Base-by-base conservation (phyloP, 2,329 filamentous ascomycete genomes). In the Phaeosphaeriaceae sp. region DNA sequence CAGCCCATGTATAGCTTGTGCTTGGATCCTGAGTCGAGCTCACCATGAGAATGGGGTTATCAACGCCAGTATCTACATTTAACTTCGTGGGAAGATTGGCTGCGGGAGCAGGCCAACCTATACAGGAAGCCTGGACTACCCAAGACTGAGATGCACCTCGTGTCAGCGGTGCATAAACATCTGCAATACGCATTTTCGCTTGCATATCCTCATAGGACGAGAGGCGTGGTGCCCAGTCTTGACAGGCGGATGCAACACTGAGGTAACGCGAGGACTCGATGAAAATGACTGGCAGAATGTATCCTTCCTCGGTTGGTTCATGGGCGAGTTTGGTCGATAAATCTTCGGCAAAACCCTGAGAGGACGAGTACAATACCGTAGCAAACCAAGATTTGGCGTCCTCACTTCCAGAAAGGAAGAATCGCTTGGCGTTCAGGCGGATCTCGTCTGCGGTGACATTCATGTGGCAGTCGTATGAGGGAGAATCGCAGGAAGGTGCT, bases 1-100 rank as follows among this genome's bases (percentile, higher is more conserved):
- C 30, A 11, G 64, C 66, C 56, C 73, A 49, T 67, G 68, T 47
- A 52, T 77, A 76, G 23, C 74, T 73, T 1, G 80, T 81, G 32
- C 71, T 74, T 1, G 81, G 80, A 64, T 83, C 81, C 56, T 72
- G 72, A 1, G 75, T 68, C 11, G 78, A 70, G 56, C 79, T 80
- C 5, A 79, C 74, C 58, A 79, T 61, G 51, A 83, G 62, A 30
- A 82, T 74, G 17, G 72, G 69, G 17, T 35, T 35, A 7, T 35
- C 30, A 5, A 72, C 59, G 8, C 70, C 48, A 5, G 65, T 63
- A 43, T 65, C 51, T 49, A 72, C 30, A 51, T 72, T 58, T 8
- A 77, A 57, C n/a, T 57, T 64, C 19, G 63, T 65, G 2, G 74
- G 77, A 10, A 76, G 77, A 62, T 81, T 81, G 7, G 65, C 69